Evolutionary conservation across 441 rosid species (phyloP), one percentile per base, ranked within the genome.

Genomic region (Populus hybrid): DNA sequence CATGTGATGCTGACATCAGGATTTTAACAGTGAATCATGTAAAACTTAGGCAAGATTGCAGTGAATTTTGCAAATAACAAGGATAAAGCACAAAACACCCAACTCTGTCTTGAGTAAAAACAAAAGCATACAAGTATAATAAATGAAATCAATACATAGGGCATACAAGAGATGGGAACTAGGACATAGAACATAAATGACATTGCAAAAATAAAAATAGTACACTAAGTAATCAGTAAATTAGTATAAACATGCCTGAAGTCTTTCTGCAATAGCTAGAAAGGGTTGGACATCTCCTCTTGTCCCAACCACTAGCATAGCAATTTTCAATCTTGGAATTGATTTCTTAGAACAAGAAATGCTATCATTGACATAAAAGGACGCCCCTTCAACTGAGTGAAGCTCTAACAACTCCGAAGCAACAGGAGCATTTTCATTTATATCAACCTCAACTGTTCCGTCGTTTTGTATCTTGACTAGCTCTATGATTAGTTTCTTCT

Each of bases 221-320:
- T 64, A 72, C n/a, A 68, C 76, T 14, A 75, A 74, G 35, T 6
- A 77, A 78, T 79, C 67, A 78, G 78, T 35, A 18, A 66, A 65
- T 53, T 59, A 71, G 61, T 45, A 59, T 42, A 20, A 85, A 84
- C 88, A 71, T 83, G 82, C 99, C 97, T 96, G 98, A 81, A 96
- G 98, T 84, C 96, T 89, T 83, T 90, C 93, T 76, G 99, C 98
- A 79, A 96, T 90, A 74, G 99, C 98, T 70, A 96, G 78, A 86
- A 96, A 96, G 71, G 98, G 91, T 76, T 93, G 99, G 38, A 96
- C 99, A 88, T 96, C 98, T 89, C 99, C 99, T 84, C 98, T 93
- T 45, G 99, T 96, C 83, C 99, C 99, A 74, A 94, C 99, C 80
- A 96, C 93, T 81, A 94, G 98, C 64, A 96, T 89, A 74, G 82